Evolutionary conservation across 179 eudicot genomes (phyloP).

Genomic region (Gypsophila paniculata): DNA sequence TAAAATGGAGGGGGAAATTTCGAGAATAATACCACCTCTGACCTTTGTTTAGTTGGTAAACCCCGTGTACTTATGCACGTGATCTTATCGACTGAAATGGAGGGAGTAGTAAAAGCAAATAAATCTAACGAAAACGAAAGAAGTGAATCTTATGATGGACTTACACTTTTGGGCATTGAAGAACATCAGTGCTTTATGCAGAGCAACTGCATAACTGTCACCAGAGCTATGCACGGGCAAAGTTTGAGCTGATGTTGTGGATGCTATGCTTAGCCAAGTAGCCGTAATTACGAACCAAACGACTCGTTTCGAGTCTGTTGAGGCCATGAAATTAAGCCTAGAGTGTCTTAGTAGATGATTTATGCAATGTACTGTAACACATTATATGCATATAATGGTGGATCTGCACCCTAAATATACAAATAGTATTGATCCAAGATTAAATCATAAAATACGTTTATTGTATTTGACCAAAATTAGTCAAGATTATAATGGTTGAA

Average conservation of each 20-base stretch:
- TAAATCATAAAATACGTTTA: not conserved
- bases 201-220: constrained; percentile 25
- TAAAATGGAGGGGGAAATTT: too few relatives aligned
- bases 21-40: too few relatives aligned
- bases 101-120: not conserved
- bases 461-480: constrained; percentile 2
- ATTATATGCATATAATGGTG: too few relatives aligned
- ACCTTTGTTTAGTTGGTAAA: too few relatives aligned
- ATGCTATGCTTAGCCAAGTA: constrained; percentile 12
- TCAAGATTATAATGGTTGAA: too few relatives aligned
- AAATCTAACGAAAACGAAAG: not conserved
- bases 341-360: not conserved
- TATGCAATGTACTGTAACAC: too few relatives aligned
- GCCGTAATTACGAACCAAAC: constrained; percentile 22
- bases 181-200: too few relatives aligned
- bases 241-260: constrained; percentile 3
- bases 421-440: too few relatives aligned
- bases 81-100: too few relatives aligned
- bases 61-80: too few relatives aligned
- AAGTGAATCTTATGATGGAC: not conserved
- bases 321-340: constrained; percentile 5
- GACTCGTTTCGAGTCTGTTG: constrained; percentile 4
- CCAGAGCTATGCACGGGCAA: constrained; percentile 22
- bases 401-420: too few relatives aligned
- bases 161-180: too few relatives aligned